Evolutionary conservation across 306 rosid species (phyloP).

Genomic region (Vigna radiata): DNA sequence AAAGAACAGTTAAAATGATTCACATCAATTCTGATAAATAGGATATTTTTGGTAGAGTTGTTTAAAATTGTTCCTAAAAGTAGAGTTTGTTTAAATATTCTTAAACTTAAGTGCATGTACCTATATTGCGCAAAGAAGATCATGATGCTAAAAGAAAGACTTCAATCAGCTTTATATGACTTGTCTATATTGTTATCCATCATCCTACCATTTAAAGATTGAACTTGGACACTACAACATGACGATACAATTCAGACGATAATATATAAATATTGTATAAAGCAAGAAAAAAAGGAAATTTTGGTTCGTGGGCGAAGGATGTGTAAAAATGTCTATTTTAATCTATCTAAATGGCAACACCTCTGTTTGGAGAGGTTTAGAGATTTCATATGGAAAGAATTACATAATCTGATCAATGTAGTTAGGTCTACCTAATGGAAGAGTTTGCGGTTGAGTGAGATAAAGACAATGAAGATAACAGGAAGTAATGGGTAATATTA

Average conservation of each 20-base stretch:
- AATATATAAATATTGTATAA: slow-evolving; percentile 2
- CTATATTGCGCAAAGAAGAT: slow-evolving; percentile 65
- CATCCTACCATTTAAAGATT: neutral
- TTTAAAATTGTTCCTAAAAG: neutral
- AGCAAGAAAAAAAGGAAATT: neutral
- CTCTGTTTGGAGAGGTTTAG: neutral
- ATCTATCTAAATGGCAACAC: neutral
- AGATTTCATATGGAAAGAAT: too few relatives aligned
- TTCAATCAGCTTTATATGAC: slow-evolving; percentile 70
- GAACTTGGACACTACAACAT: slow-evolving; percentile 5
- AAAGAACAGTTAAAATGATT: too few relatives aligned
- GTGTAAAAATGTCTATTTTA: too few relatives aligned
- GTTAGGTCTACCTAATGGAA: too few relatives aligned
- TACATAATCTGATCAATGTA: too few relatives aligned
- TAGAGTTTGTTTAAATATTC: neutral
- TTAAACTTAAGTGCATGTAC: slow-evolving; percentile 60
- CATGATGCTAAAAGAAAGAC: slow-evolving; percentile 46
- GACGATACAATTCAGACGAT: neutral
- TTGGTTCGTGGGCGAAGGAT: neutral
- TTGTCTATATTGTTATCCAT: neutral
- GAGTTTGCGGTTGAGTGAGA: too few relatives aligned
- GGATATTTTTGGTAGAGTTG: neutral
- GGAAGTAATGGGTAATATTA: too few relatives aligned
- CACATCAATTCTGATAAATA: too few relatives aligned
- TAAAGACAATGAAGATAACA: too few relatives aligned